Conservation (phyloP, 2,329 filamentous ascomycete species). For the Dendryphion nanum region DNA sequence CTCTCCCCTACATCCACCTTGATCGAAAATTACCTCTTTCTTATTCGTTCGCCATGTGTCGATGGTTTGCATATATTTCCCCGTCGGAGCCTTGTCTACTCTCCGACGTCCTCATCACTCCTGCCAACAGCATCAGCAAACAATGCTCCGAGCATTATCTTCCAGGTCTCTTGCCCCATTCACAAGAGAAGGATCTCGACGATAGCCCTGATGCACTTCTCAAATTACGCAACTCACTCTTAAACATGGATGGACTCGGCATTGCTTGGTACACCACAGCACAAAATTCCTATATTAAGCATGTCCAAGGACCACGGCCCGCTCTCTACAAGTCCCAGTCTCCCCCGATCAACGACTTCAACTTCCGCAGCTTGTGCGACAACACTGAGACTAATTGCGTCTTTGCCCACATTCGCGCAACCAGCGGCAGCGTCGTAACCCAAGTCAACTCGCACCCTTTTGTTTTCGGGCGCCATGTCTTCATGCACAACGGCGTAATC, state of each 20-base stretch:
- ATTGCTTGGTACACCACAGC: slow-evolving; percentile 54
- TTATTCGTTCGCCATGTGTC: no score
- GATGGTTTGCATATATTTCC: slow-evolving; percentile 58
- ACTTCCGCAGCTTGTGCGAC: slow-evolving; percentile 52
- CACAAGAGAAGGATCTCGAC: slow-evolving; percentile 39
- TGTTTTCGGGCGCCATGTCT: slow-evolving; percentile 52
- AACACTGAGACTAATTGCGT: slow-evolving; percentile 52
- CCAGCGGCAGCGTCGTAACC: slow-evolving; percentile 48
- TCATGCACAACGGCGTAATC: slow-evolving; percentile 58
- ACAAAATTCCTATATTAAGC: slow-evolving; percentile 40
- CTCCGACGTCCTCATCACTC: slow-evolving; percentile 53
- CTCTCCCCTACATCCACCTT: no score
- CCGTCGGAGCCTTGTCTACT: slow-evolving; percentile 53
- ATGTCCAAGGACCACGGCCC: slow-evolving; percentile 42
- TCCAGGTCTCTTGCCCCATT: slow-evolving; percentile 51
- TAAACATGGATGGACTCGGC: slow-evolving; percentile 58
- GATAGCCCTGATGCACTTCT: slow-evolving; percentile 44
- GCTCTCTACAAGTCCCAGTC: slow-evolving; percentile 54
- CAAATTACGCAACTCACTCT: slow-evolving; percentile 51
- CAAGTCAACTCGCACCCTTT: slow-evolving; percentile 57
- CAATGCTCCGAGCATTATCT: slow-evolving; percentile 53
- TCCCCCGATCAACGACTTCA: slow-evolving; percentile 54
- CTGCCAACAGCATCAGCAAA: slow-evolving; percentile 36
- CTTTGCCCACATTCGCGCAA: slow-evolving; percentile 55
- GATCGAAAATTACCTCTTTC: no score